Evolutionary conservation across 2,329 filamentous ascomycete genomes (phyloP).

Genomic region (Venturia pyrina): DNA sequence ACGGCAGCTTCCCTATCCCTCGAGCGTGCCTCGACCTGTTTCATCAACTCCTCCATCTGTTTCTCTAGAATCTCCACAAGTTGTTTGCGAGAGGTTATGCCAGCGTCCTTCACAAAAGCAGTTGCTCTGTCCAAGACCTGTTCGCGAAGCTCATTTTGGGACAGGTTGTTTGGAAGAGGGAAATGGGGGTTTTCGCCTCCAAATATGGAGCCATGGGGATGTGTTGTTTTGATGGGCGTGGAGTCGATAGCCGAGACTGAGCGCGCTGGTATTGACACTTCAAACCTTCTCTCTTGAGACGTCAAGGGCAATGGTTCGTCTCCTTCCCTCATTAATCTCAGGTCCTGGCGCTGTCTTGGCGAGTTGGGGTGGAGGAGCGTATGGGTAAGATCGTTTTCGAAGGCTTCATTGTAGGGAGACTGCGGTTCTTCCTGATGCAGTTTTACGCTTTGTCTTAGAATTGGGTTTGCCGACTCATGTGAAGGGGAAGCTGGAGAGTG

Average conservation of each 20-base stretch:
- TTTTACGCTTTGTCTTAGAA: background rate
- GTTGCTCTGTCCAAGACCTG: background rate
- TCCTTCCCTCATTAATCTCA: background rate
- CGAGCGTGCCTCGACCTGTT: background rate
- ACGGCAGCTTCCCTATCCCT: conserved; percentile 23
- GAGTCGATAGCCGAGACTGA: background rate
- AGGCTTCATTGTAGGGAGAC: conserved; percentile 6
- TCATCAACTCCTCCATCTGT: conserved; percentile 1
- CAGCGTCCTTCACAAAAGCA: background rate
- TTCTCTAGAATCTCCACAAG: background rate
- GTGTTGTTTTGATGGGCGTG: background rate
- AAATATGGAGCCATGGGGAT: conserved; percentile 25
- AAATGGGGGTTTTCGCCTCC: background rate
- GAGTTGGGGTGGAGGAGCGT: conserved; percentile 5
- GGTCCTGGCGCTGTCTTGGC: background rate
- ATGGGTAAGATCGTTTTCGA: conserved; percentile 9
- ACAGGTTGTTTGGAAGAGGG: background rate
- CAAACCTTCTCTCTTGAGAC: background rate
- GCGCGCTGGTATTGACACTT: background rate
- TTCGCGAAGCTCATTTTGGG: background rate
- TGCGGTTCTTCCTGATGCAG: background rate
- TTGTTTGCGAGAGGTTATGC: background rate
- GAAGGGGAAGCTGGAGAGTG: background rate
- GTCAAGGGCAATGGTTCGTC: background rate
- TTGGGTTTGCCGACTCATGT: background rate